Conservation (phyloP, 176 grass and related monocot species). For the Oryza meridionalis region DNA sequence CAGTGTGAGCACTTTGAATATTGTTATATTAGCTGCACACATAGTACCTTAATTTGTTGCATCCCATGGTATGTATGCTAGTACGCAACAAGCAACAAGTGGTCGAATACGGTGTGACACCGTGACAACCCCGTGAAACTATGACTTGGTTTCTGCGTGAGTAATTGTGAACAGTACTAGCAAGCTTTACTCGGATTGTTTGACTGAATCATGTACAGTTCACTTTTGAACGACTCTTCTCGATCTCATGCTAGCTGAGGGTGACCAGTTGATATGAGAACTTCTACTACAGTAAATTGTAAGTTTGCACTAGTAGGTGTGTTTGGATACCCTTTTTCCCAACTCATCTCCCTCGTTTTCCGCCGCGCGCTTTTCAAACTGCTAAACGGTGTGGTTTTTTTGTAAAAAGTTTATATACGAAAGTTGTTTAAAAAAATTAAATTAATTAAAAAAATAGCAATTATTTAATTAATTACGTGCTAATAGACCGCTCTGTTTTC, state of each 20-base stretch:
- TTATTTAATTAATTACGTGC: too few relatives aligned
- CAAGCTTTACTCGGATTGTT: not conserved
- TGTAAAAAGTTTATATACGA: too few relatives aligned
- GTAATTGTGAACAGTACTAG: not conserved
- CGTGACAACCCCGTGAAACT: not conserved
- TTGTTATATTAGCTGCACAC: not conserved
- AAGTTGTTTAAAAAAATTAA: too few relatives aligned
- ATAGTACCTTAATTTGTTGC: not conserved
- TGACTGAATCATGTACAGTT: conserved; percentile 6
- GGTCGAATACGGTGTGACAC: conserved; percentile 1
- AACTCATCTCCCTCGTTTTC: too few relatives aligned
- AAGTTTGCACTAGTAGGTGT: not conserved
- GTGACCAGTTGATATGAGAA: too few relatives aligned
- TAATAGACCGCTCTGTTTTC: too few relatives aligned
- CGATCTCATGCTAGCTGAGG: too few relatives aligned
- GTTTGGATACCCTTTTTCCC: too few relatives aligned
- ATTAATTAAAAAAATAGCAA: too few relatives aligned
- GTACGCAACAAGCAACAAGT: not conserved
- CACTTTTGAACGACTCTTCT: not conserved
- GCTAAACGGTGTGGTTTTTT: too few relatives aligned
- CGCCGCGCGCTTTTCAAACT: too few relatives aligned
- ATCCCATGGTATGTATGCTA: not conserved
- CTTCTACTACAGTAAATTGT: not conserved
- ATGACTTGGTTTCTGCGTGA: not conserved
- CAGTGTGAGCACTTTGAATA: not conserved